A percentile compares a stretch with the other conserved stretches of the same genome.
These are phyloP conservation scores for Phytophthora fragariaefolia DNA, from an alignment of 352 stramenopile genomes.

Conservation along the genomic window DNA sequence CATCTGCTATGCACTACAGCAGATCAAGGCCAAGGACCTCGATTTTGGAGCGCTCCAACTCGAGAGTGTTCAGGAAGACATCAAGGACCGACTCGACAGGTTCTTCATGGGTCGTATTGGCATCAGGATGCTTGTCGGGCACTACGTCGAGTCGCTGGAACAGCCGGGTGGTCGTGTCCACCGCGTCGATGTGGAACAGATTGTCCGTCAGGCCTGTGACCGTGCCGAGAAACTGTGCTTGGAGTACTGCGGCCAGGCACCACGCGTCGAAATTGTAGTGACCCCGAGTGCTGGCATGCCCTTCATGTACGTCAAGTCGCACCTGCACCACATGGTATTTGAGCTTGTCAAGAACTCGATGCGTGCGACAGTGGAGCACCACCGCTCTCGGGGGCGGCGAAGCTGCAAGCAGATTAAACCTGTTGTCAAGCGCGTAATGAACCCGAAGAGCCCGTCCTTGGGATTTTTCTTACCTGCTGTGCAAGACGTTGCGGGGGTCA, in stretches of 20 bases:
- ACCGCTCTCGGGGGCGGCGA: slow-evolving; percentile 62
- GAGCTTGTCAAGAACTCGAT: slow-evolving; percentile 99
- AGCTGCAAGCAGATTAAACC: slow-evolving; percentile 39
- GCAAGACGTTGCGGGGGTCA: slow-evolving; percentile 54
- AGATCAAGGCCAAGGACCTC: slow-evolving; percentile 68
- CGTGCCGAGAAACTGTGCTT: slow-evolving; percentile 62
- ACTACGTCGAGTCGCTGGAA: slow-evolving; percentile 77
- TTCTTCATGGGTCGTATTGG: slow-evolving; percentile 99
- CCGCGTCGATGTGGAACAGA: slow-evolving; percentile 72
- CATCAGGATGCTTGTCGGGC: slow-evolving; percentile 99
- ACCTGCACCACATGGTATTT: slow-evolving; percentile 91
- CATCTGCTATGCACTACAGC: slow-evolving; percentile 76
- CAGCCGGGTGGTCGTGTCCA: slow-evolving; percentile 74
- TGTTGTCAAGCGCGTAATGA: slow-evolving; percentile 58
- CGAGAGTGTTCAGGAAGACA: slow-evolving; percentile 70
- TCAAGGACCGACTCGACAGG: slow-evolving; percentile 91
- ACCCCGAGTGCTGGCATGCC: slow-evolving; percentile 54
- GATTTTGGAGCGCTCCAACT: slow-evolving; percentile 65
- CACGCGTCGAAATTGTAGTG: slow-evolving; percentile 61
- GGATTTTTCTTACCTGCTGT: slow-evolving; percentile 66
- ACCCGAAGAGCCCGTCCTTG: slow-evolving; percentile 58
- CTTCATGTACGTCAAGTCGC: slow-evolving; percentile 86
- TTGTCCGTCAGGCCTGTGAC: slow-evolving; percentile 61
- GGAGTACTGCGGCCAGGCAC: slow-evolving; percentile 61
- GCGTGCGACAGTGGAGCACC: slow-evolving; percentile 95